A percentile compares a stretch with the other conserved stretches of the same genome.
These are phyloP conservation scores for Larix kaempferi DNA, from an alignment of 75 land plant species.

Conservation along the genomic window DNA sequence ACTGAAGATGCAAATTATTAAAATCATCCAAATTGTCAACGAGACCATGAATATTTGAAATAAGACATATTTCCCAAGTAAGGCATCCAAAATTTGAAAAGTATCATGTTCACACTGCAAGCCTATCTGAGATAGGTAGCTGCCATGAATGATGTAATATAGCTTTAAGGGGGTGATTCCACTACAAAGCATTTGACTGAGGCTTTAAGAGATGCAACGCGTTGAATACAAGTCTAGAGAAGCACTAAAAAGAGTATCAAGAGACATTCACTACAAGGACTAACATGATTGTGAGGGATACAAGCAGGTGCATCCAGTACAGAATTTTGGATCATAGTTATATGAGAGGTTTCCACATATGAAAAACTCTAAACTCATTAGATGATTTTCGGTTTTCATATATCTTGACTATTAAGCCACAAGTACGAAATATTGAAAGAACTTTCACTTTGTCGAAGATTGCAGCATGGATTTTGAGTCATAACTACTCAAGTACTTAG, in stretches of 20 bases:
- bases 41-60: neutral
- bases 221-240: neutral
- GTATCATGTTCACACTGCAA: no score
- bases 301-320: neutral
- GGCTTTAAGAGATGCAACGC: neutral
- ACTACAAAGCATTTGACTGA: neutral
- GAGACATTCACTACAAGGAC: neutral
- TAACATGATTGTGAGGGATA: neutral
- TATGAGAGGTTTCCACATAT: neutral
- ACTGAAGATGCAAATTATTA: neutral
- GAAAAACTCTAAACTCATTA: neutral
- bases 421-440: neutral
- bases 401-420: neutral
- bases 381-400: neutral
- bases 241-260: neutral
- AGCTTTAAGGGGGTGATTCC: neutral
- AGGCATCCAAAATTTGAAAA: no score
- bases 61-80: no score
- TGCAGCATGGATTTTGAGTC: neutral
- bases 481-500: neutral
- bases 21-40: no score
- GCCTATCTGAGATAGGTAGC: no score
- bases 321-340: no score
- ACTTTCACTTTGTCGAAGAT: neutral
- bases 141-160: no score